phyloP scores from a whole-genome alignment of 768 basidiomycete species.

The Lactarius trivialis region DNA sequence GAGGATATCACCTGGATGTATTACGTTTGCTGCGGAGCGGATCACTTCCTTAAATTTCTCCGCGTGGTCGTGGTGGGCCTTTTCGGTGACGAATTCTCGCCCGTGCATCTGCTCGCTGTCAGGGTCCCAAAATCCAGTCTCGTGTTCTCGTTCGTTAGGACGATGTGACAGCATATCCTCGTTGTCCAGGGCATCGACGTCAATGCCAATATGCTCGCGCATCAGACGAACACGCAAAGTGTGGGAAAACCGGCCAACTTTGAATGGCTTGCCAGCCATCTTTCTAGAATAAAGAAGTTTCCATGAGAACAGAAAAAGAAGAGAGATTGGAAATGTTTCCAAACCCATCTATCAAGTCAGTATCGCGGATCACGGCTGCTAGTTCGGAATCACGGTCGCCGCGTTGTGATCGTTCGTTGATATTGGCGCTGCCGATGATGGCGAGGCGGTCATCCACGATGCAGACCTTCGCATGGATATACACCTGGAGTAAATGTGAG shows the following conservation, averaged over 20 bases:
- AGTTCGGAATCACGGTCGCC: conserved; percentile 97
- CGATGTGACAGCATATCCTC: conserved; percentile 57
- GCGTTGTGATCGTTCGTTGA: conserved; percentile 93
- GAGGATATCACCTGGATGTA: conserved; percentile 42
- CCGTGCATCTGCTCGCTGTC: conserved; percentile 57
- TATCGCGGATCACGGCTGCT: conserved; percentile 88
- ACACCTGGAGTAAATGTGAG: conserved; percentile 46
- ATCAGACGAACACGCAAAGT: conserved; percentile 88
- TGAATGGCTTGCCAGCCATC: conserved; percentile 92
- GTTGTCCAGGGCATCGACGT: conserved; percentile 83
- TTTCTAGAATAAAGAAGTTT: conserved; percentile 49
- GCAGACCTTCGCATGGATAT: conserved; percentile 82
- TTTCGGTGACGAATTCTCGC: conserved; percentile 35
- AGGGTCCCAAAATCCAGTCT: conserved; percentile 66
- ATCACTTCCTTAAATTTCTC: conserved; percentile 23
- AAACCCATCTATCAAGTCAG: conserved; percentile 91
- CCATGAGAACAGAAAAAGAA: background rate
- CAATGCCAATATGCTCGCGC: conserved; percentile 93
- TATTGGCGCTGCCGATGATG: conserved; percentile 94
- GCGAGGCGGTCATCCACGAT: conserved; percentile 93
- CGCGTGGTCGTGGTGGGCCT: conserved; percentile 20
- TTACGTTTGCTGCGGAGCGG: conserved; percentile 19
- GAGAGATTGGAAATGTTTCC: background rate
- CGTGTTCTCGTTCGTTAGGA: conserved; percentile 43
- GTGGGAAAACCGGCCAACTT: conserved; percentile 96